phyloP scores from a whole-genome alignment of 2,329 filamentous ascomycete genomes.

The Remersonia thermophila region DNA sequence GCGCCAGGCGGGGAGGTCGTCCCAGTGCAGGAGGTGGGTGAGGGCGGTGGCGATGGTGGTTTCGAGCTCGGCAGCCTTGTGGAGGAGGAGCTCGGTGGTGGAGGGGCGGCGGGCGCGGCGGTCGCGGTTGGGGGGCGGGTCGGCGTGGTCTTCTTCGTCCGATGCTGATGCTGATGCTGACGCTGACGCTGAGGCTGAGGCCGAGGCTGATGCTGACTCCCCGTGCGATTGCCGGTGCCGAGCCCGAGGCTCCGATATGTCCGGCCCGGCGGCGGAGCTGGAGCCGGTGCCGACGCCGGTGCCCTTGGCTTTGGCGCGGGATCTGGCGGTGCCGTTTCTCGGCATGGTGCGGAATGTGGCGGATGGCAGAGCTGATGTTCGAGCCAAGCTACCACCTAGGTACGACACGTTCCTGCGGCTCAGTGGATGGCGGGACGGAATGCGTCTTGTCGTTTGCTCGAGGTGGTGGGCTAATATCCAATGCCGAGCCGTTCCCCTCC shows the following conservation, averaged over 20 bases:
- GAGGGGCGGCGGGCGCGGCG: conserved; percentile 12
- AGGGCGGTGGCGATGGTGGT: conserved; percentile 28
- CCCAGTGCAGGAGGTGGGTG: conserved; percentile 39
- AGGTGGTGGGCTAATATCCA: no score
- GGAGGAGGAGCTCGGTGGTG: conserved; percentile 12
- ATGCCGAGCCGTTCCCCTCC: no score
- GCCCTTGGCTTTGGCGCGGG: no score
- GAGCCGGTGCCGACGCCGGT: no score
- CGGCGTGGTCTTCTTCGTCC: background rate
- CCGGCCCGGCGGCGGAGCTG: background rate
- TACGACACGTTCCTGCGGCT: no score
- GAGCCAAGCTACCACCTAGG: no score
- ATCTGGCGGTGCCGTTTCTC: background rate
- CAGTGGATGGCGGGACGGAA: no score
- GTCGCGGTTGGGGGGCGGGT: background rate
- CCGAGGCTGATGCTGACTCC: no score
- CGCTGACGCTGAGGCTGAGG: no score
- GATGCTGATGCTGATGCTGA: background rate
- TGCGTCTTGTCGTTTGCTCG: no score
- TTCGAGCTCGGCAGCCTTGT: conserved; percentile 24
- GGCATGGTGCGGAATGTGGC: no score
- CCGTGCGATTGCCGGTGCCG: conserved; percentile 3
- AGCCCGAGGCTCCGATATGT: background rate
- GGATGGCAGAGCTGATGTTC: no score
- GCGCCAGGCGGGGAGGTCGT: conserved; percentile 46